Evolutionary conservation across 352 stramenopile genomes (phyloP).

Genomic region (Globisporangium recalcitrans): DNA sequence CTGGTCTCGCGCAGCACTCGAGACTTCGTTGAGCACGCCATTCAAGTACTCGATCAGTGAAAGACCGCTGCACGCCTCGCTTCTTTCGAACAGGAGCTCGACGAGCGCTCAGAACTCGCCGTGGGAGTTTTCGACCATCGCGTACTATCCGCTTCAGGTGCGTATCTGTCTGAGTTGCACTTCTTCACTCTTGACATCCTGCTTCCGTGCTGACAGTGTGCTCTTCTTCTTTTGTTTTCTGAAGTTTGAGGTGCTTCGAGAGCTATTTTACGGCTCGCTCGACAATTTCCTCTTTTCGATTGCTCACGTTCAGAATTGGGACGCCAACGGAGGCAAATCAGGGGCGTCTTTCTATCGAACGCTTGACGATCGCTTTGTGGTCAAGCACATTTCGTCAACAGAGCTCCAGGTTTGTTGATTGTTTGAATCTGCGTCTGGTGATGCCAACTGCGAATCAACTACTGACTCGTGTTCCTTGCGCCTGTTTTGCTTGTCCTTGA

Average conservation of each 20-base stretch:
- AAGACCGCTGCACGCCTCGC: conserved; percentile 53
- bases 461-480: background rate
- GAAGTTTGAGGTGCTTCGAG: conserved; percentile 91
- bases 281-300: conserved; percentile 78
- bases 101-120: conserved; percentile 27
- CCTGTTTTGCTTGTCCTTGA: background rate
- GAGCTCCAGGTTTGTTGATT: conserved; percentile 92
- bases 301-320: conserved; percentile 82
- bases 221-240: background rate
- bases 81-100: conserved; percentile 38
- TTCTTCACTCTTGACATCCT: background rate
- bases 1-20: conserved; percentile 59
- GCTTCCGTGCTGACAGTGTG: background rate
- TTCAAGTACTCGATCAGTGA: conserved; percentile 65
- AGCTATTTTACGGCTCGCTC: conserved; percentile 79
- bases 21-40: conserved; percentile 40
- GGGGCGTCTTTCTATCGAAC: conserved; percentile 95
- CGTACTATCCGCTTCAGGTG: conserved; percentile 80
- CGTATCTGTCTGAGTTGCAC: background rate
- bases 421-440: background rate
- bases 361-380: conserved; percentile 94
- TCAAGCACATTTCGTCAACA: conserved; percentile 97
- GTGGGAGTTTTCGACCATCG: conserved; percentile 72
- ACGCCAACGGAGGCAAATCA: conserved; percentile 95
- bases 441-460: background rate